Conservation (phyloP, 352 stramenopile species). For the Pythium volutum region DNA sequence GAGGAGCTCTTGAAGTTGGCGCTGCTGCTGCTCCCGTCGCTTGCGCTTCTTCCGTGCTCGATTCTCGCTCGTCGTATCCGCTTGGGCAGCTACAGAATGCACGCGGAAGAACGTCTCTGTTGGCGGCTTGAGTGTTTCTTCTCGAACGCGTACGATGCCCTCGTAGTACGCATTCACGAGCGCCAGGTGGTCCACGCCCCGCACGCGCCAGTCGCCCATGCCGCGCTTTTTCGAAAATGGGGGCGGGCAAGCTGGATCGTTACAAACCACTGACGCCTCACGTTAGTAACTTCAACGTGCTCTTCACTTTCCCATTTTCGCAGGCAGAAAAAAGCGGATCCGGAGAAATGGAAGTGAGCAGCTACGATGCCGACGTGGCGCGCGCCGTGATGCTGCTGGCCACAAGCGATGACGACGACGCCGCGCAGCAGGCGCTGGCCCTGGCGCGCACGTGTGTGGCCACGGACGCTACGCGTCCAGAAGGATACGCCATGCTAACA, state of each 20-base stretch:
- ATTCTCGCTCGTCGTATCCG: background rate
- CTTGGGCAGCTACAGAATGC: background rate
- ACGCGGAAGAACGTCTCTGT: constrained; percentile 23
- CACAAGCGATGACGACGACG: background rate
- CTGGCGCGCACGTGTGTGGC: constrained; percentile 16
- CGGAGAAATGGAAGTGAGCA: constrained; percentile 20
- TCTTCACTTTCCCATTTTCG: background rate
- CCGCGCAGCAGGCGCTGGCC: background rate
- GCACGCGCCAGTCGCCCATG: constrained; percentile 12
- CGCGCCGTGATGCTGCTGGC: constrained; percentile 9
- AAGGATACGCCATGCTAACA: constrained; percentile 14
- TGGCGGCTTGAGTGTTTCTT: constrained; percentile 35
- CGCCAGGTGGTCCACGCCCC: constrained; percentile 41
- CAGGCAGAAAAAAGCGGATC: background rate
- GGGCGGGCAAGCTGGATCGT: no score
- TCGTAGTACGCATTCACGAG: constrained; percentile 57
- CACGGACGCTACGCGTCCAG: constrained; percentile 1
- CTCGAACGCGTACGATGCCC: constrained; percentile 25
- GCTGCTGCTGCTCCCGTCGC: constrained; percentile 29
- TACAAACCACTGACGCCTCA: background rate
- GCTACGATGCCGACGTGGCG: constrained; percentile 37
- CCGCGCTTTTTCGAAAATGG: background rate
- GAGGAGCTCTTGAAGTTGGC: constrained; percentile 35
- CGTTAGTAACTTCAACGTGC: constrained; percentile 11
- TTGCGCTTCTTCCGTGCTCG: constrained; percentile 36